Evolutionary conservation across 257 asterid species (phyloP).

Genomic region (Nicotiana tabacum): DNA sequence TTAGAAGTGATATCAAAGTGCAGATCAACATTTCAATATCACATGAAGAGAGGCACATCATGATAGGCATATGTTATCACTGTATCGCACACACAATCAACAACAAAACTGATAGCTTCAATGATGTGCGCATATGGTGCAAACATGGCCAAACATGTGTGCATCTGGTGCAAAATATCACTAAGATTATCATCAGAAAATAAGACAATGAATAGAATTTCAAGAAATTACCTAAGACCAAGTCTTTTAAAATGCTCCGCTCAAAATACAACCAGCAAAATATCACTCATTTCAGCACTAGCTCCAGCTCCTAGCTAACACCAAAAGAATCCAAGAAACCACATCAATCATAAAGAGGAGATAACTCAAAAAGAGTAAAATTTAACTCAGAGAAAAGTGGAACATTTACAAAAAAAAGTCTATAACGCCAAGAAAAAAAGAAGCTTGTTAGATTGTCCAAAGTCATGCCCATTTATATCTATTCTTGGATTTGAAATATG

Average conservation of each 20-base stretch:
- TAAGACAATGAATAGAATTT: background rate
- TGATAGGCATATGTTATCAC: no score
- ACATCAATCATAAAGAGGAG: constrained; percentile 19
- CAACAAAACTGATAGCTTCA: no score
- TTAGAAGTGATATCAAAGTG: no score
- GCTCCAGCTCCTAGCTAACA: constrained; percentile 8
- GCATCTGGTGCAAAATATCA: no score
- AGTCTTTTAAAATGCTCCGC: constrained; percentile 21
- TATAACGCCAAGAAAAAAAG: constrained; percentile 32
- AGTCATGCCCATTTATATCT: constrained; percentile 27
- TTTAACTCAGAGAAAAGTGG: constrained; percentile 24
- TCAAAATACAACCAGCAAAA: constrained; percentile 13
- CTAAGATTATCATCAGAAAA: constrained; percentile 5
- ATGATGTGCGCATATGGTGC: no score
- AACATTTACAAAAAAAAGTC: background rate
- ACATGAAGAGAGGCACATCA: no score
- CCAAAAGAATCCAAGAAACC: constrained; percentile 24
- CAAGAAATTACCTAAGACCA: constrained; percentile 26
- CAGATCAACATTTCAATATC: no score
- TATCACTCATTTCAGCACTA: constrained; percentile 12
- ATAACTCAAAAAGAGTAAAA: constrained; percentile 23
- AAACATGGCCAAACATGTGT: no score
- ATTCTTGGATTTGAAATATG: constrained; percentile 3
- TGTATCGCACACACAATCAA: no score
- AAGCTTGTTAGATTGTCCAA: constrained; percentile 25